Evolutionary conservation across 106 monocot species (phyloP), one percentile per base, ranked within the genome.

Genomic region (Apostasia shenzhenica): DNA sequence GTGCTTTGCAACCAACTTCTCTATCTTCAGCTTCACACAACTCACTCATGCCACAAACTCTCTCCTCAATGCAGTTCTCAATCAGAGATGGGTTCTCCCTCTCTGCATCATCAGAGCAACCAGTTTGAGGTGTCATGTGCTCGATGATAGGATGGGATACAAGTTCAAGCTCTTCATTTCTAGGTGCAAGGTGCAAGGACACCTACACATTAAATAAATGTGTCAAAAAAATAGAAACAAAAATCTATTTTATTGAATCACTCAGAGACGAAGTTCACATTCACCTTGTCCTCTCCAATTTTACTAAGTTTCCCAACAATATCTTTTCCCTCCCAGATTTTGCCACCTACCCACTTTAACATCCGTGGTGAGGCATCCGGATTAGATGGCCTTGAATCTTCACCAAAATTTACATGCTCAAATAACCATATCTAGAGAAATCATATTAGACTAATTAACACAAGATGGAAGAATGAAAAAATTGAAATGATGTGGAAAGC

Each of bases 341-440:
- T 65, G 37, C 48, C 47, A 37, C n/a, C 43, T 49, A 47, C 65
- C 65, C 46, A 65, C 26, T 48, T 65, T 8, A 65, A 48, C 65
- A 65, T 65, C 12, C 65, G 41, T 7, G 65, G 65, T 37, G 26
- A 48, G 47, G 7, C 48, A 7, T 48, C 62, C 9, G 65, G 65
- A 48, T 49, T 38, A 65, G 48, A 65, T 43, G 65, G 65, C 47
- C 26, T n/a, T 65, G 65, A 48, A 65, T 65, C 65, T 8, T 48
- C 65, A 48, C 65, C 48, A 65, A 65, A 65, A 65, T 65, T 43
- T 10, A 65, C 65, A 65, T 65, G 65, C 65, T 65, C 65, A 65
- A 65, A 65, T 48, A 65, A 48, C 65, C 65, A 65, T 48, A 38
- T 48, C 65, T 65, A 37, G 6, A 65, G 9, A 65, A 12, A 44